Conservation (phyloP, 2,329 filamentous ascomycete species). For the Bretziella fagacearum region DNA sequence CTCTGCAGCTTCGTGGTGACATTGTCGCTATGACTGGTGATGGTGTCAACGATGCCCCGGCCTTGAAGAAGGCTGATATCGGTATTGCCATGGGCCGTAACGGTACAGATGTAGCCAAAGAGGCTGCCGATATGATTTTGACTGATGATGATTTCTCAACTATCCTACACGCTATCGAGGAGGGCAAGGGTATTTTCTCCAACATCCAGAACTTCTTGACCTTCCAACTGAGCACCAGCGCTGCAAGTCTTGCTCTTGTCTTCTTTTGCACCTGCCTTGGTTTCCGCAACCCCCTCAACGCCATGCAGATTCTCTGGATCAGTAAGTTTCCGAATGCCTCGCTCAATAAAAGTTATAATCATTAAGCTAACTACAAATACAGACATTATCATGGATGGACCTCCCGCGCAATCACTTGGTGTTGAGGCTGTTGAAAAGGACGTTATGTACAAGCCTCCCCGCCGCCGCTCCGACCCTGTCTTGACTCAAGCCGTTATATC, state of each 20-base stretch:
- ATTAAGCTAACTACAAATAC: slow-evolving; percentile 15
- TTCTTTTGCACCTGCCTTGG: slow-evolving; percentile 84
- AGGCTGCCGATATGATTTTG: slow-evolving; percentile 83
- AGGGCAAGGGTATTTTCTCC: slow-evolving; percentile 98
- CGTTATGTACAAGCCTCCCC: slow-evolving; percentile 78
- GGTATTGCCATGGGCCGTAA: slow-evolving; percentile 92
- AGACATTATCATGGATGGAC: slow-evolving; percentile 99
- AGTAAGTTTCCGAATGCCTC: too few species aligned
- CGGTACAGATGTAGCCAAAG: slow-evolving; percentile 94
- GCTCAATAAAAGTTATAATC: neutral
- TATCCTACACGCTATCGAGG: slow-evolving; percentile 88
- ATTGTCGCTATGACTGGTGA: slow-evolving; percentile 99
- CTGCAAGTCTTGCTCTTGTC: slow-evolving; percentile 79
- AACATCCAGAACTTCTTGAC: slow-evolving; percentile 99
- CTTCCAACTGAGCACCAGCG: slow-evolving; percentile 94
- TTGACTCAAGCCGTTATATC: slow-evolving; percentile 70
- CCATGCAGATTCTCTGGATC: slow-evolving; percentile 99
- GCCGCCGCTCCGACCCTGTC: slow-evolving; percentile 72
- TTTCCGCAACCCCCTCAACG: slow-evolving; percentile 88
- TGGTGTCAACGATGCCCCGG: slow-evolving; percentile 93
- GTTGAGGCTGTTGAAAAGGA: slow-evolving; percentile 89
- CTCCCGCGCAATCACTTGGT: slow-evolving; percentile 88
- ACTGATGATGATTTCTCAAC: slow-evolving; percentile 82
- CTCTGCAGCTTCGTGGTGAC: slow-evolving; percentile 79
- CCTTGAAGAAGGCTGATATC: slow-evolving; percentile 92